Evolutionary conservation across 768 basidiomycete species (phyloP).

Genomic region (Clitopilus passeckerianus): DNA sequence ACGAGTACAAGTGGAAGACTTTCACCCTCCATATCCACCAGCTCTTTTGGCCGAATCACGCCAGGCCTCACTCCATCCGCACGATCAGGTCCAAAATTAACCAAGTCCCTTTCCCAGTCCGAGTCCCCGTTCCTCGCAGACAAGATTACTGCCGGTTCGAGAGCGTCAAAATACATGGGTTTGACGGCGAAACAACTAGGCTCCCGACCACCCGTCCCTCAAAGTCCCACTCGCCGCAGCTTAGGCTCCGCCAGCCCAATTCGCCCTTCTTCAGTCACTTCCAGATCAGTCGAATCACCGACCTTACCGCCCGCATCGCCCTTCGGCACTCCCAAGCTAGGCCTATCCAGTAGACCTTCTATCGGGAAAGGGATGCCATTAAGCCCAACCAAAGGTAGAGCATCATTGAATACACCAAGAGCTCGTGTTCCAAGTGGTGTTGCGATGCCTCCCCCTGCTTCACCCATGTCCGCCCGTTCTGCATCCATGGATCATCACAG

Average conservation of each 20-base stretch:
- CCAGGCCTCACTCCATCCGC: constrained; percentile 33
- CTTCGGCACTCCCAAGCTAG: constrained; percentile 64
- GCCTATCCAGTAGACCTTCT: constrained; percentile 26
- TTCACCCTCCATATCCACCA: constrained; percentile 38
- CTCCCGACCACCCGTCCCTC: constrained; percentile 30
- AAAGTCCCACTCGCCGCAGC: constrained; percentile 24
- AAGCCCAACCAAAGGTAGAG: constrained; percentile 27
- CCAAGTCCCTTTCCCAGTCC: constrained; percentile 26
- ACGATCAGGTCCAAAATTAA: constrained; percentile 20
- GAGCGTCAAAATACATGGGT: constrained; percentile 79
- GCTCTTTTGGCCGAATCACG: constrained; percentile 21
- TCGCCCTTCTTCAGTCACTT: constrained; percentile 21
- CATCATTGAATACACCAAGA: constrained; percentile 53
- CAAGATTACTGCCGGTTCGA: constrained; percentile 74
- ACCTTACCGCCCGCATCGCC: constrained; percentile 54
- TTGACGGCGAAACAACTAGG: constrained; percentile 82
- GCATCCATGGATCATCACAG: constrained; percentile 33
- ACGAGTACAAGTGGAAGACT: constrained; percentile 32
- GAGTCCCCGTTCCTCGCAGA: constrained; percentile 26
- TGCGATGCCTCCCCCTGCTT: constrained; percentile 79
- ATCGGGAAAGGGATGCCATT: constrained; percentile 25
- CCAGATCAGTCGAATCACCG: constrained; percentile 32
- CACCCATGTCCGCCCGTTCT: constrained; percentile 42
- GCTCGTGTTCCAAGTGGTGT: constrained; percentile 66
- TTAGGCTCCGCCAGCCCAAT: constrained; percentile 20